Conservation (phyloP, 768 basidiomycete species). For the Boletus tomentosulus region DNA sequence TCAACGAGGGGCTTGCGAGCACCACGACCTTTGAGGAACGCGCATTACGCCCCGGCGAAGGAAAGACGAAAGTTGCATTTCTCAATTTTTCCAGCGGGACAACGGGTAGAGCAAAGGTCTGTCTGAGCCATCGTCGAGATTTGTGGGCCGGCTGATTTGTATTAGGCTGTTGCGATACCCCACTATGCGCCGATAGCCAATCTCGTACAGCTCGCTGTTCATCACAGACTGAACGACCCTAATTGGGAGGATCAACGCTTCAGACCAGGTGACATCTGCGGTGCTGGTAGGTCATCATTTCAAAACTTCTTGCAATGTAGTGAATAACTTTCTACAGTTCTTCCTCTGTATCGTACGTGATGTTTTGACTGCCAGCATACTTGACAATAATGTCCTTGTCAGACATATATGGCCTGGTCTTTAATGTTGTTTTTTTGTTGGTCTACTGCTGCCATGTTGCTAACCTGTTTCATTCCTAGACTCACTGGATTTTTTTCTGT, state of each 20-base stretch:
- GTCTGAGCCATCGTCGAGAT: neutral
- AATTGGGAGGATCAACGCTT: slow-evolving; percentile 47
- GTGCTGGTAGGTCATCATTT: slow-evolving; percentile 43
- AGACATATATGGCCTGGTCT: slow-evolving; percentile 68
- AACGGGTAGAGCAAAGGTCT: slow-evolving; percentile 71
- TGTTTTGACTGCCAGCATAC: neutral
- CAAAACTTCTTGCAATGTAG: neutral
- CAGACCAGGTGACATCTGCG: slow-evolving; percentile 56
- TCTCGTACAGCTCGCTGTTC: slow-evolving; percentile 54
- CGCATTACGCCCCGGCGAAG: slow-evolving; percentile 53
- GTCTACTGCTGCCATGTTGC: neutral
- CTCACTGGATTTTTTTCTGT: slow-evolving; percentile 54
- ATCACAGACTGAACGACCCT: slow-evolving; percentile 46
- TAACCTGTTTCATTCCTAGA: slow-evolving; percentile 36
- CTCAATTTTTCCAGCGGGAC: slow-evolving; percentile 74
- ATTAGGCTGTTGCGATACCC: slow-evolving; percentile 56
- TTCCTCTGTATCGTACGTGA: slow-evolving; percentile 58
- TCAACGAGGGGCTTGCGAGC: slow-evolving; percentile 44
- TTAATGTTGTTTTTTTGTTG: slow-evolving; percentile 41
- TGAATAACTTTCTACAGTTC: slow-evolving; percentile 34
- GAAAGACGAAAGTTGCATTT: slow-evolving; percentile 64
- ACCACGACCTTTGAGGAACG: slow-evolving; percentile 45
- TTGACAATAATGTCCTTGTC: neutral
- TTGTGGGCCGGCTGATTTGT: neutral
- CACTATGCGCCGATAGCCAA: slow-evolving; percentile 60